Percentiles rank a stretch among this genome's conserved stretches.
Evolutionary conservation across 2,329 filamentous ascomycete genomes (phyloP).

Genomic region (Penicillium sp.): DNA sequence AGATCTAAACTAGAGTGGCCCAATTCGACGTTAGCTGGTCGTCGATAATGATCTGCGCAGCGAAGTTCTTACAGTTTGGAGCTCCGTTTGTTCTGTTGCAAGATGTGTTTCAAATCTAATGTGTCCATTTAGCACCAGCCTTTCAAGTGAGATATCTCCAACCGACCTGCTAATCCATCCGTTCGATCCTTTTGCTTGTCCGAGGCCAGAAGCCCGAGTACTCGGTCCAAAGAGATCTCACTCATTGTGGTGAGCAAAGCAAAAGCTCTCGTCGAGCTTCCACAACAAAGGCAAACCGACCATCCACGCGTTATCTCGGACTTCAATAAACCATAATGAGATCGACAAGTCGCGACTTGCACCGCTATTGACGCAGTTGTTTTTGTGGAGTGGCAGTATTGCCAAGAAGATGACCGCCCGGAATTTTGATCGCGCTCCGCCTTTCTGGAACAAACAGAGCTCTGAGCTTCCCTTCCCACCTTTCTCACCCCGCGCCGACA

Average conservation of each 20-base stretch:
- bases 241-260: constrained; percentile 30
- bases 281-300: background rate
- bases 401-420: constrained; percentile 22
- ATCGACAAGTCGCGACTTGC: background rate
- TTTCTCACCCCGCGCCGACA: constrained; percentile 27
- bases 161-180: constrained; percentile 48
- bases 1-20: constrained; percentile 42
- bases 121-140: constrained; percentile 2
- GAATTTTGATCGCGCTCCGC: constrained; percentile 38
- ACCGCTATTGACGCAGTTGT: constrained; percentile 3
- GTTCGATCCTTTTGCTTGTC: constrained; percentile 46
- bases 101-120: constrained; percentile 52
- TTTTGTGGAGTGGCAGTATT: constrained; percentile 14
- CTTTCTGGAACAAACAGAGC: constrained; percentile 32
- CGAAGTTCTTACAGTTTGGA: constrained; percentile 32
- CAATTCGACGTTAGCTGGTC: background rate
- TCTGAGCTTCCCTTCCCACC: constrained; percentile 22
- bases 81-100: constrained; percentile 49
- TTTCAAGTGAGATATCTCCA: background rate
- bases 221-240: constrained; percentile 41
- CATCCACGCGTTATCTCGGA: background rate
- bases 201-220: constrained; percentile 42
- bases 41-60: background rate
- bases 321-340: constrained; percentile 5
- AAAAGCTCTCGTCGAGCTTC: background rate